phyloP scores from a whole-genome alignment of 1,284 basidiomycete genomes.

The Leccinum pachyderme region DNA sequence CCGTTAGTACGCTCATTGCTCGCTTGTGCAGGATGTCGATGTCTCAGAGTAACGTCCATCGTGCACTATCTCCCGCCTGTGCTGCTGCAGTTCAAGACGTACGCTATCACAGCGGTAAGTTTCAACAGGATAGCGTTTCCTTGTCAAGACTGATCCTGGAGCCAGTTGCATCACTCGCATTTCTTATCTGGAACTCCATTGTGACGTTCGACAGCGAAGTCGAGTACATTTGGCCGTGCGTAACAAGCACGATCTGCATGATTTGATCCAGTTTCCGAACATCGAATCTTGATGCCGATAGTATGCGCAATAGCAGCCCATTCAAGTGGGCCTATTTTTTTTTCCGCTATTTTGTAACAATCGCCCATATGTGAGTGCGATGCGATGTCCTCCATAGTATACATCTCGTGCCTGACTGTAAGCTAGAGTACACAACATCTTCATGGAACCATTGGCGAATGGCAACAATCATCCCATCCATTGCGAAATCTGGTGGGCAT shows the following conservation, averaged over 20 bases:
- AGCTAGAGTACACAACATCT: conserved; percentile 16
- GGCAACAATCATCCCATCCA: conserved; percentile 10
- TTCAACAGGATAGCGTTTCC: not conserved
- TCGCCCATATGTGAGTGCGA: conserved; percentile 16
- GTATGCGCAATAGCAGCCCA: conserved; percentile 18
- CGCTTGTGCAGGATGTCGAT: not conserved
- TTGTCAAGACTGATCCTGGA: not conserved
- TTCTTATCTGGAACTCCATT: not conserved
- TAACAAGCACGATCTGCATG: not conserved
- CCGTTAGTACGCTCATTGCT: not conserved
- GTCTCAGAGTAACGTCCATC: not conserved
- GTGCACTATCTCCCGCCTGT: not conserved
- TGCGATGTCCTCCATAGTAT: not conserved
- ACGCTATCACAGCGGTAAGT: not conserved
- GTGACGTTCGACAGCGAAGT: not conserved
- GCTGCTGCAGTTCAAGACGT: not conserved
- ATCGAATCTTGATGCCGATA: not conserved
- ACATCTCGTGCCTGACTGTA: not conserved
- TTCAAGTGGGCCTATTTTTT: conserved; percentile 26
- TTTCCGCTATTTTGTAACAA: conserved; percentile 20
- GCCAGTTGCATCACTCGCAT: not conserved
- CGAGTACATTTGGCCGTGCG: conserved; percentile 24
- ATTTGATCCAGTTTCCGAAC: not conserved
- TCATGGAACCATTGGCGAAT: conserved; percentile 11
- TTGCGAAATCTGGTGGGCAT: conserved; percentile 17